phyloP scores from a whole-genome alignment of 169 alveolate species.

The Amoebophrya sp. region DNA sequence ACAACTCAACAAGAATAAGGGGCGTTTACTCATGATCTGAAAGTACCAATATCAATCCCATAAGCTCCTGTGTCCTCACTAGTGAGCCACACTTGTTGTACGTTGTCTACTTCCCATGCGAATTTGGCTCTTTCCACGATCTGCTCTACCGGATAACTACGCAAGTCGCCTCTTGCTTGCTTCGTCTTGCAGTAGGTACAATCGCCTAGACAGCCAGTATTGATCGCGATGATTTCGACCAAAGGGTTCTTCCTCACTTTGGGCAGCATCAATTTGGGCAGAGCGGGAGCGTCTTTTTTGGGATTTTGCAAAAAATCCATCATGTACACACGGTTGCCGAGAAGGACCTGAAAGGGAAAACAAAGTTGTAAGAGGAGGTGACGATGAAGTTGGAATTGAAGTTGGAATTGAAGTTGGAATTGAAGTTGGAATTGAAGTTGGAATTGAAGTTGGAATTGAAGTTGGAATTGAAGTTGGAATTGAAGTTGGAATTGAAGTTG shows the following conservation, averaged over 20 bases:
- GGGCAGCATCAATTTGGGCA: slow-evolving; percentile 66
- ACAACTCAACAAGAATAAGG: too few relatives aligned
- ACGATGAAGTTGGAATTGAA: too few relatives aligned
- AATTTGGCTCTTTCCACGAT: slow-evolving; percentile 76
- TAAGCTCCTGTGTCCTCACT: slow-evolving; percentile 96
- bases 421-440: too few relatives aligned
- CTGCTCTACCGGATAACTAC: slow-evolving; percentile 80
- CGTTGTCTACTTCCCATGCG: slow-evolving; percentile 80
- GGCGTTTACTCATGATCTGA: too few relatives aligned
- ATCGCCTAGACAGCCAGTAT: slow-evolving; percentile 94
- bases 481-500: too few relatives aligned
- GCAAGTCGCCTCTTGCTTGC: slow-evolving; percentile 89
- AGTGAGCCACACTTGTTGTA: slow-evolving; percentile 93
- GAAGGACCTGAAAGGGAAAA: too few relatives aligned
- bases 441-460: too few relatives aligned
- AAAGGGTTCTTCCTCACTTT: slow-evolving; percentile 87
- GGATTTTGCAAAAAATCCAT: background rate
- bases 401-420: too few relatives aligned
- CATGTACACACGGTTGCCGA: background rate
- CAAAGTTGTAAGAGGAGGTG: too few relatives aligned
- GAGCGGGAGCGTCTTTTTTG: background rate
- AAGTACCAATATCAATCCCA: slow-evolving; percentile 94
- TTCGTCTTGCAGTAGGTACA: slow-evolving; percentile 97
- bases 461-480: too few relatives aligned
- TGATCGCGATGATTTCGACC: slow-evolving; percentile 58